Evolutionary conservation across 805 yeast species (phyloP), one percentile per base, ranked within the genome.

Genomic region (Teunomyces lycoperdinae): DNA sequence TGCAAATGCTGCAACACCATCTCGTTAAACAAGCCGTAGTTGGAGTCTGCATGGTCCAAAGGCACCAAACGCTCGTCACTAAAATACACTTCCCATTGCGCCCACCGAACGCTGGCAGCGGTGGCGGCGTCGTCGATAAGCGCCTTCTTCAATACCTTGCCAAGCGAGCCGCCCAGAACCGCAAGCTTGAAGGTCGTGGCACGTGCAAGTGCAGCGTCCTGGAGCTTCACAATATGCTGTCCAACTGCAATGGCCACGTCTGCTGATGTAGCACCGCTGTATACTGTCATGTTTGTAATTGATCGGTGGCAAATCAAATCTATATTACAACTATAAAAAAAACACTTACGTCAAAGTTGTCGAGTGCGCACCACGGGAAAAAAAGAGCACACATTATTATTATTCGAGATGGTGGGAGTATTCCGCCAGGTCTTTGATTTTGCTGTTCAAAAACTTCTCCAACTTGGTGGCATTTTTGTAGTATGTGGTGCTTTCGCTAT

Each of bases 11-110:
- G 70, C 49, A 86, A 71, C 14, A 88, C 85, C 61, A 80, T 75
- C 45, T 71, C 70, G 60, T 86, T 80, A 73, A 91, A 87, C 44
- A 85, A 76, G 3, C 94, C 92, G 62, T 80, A 89, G 73, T 91
- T 91, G 51, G 96, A 87, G 64, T 91, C 97, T 17, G 77, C 83
- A 62, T 89, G 85, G 55, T 81, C 80, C 59, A 89, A 74, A 8
- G 96, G 87, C 32, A 91, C 97, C 53, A 91, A 67, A 67, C 98
- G 80, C 71, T 91, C 98, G 63, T 91, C 98, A 54, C 91, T 84
- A 68, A 91, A 89, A 70, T 76, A 91, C 9, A 91, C 83, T 50
- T 81, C 81, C 95, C 96, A 87, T 56, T 81, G 76, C 32, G 70
- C 65, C 92, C 95, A 87, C 58, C 80, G 68, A 28, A 84, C 76